Evolutionary conservation across 2,329 filamentous ascomycete species (phyloP).

Genomic region (Penicillium oxalicum): DNA sequence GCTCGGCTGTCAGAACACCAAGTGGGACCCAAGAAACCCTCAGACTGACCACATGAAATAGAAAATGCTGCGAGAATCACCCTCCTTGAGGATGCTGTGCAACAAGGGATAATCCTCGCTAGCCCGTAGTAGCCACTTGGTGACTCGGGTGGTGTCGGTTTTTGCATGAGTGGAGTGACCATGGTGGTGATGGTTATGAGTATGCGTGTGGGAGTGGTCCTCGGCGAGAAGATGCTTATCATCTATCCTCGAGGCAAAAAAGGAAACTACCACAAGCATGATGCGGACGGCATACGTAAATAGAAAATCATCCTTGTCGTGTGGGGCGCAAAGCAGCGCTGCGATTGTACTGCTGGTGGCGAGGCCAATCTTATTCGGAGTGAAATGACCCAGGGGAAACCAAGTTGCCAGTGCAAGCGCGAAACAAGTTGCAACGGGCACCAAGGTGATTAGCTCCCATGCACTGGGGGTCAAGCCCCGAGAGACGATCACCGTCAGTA

Average conservation of each 20-base stretch:
- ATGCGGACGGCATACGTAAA: constrained; percentile 24
- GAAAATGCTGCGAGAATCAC: constrained; percentile 89
- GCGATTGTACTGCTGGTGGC: constrained; percentile 22
- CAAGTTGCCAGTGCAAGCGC: constrained; percentile 24
- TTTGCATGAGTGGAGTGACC: constrained; percentile 33
- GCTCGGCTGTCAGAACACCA: constrained; percentile 12
- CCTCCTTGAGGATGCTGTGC: constrained; percentile 79
- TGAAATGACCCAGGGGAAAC: constrained; percentile 22
- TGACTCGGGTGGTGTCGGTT: constrained; percentile 58
- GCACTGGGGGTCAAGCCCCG: constrained; percentile 16
- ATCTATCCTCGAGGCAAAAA: constrained; percentile 30
- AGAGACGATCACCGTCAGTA: constrained; percentile 21
- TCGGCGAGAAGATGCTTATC: constrained; percentile 23
- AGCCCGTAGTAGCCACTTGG: constrained; percentile 63
- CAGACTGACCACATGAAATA: constrained; percentile 82
- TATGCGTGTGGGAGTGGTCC: constrained; percentile 29
- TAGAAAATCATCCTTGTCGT: constrained; percentile 22
- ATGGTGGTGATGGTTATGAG: constrained; percentile 22
- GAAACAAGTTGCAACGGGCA: constrained; percentile 20
- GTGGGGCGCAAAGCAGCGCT: constrained; percentile 26
- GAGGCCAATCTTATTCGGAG: constrained; percentile 29
- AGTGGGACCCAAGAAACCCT: background rate
- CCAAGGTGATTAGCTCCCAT: constrained; percentile 21
- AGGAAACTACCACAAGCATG: constrained; percentile 25
- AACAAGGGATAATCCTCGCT: constrained; percentile 69